Evolutionary conservation across 2,329 filamentous ascomycete species (phyloP).

Genomic region (Emericellopsis atlantica): DNA sequence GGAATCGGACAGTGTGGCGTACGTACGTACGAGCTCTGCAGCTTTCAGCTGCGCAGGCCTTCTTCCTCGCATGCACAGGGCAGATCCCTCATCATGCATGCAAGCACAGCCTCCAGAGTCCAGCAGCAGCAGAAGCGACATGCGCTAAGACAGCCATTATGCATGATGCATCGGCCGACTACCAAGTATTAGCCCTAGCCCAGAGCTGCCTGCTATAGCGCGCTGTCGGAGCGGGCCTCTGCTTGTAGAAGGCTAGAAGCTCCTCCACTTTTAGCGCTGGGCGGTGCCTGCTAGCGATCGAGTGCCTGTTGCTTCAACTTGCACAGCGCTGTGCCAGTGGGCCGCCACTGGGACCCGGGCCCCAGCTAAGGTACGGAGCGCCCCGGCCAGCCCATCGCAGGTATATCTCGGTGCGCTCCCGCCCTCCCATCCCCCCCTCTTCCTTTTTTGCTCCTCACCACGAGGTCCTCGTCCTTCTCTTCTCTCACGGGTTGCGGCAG

Average conservation of each 20-base stretch:
- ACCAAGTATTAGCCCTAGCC: not conserved
- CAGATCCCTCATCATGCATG: not conserved
- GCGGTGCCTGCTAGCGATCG: too few species aligned
- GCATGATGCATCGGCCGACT: not conserved
- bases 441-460: constrained; percentile 28
- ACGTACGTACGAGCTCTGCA: not conserved
- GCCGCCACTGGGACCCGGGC: too few species aligned
- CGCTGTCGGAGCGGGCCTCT: too few species aligned
- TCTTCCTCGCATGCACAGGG: not conserved
- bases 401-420: constrained; percentile 19
- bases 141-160: not conserved
- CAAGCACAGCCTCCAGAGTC: not conserved
- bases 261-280: too few species aligned
- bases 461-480: constrained; percentile 45
- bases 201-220: not conserved
- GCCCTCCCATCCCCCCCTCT: constrained; percentile 28
- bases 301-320: too few species aligned
- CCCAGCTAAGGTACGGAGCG: too few species aligned
- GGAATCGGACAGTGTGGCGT: not conserved
- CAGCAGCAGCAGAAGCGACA: not conserved
- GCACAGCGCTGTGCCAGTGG: too few species aligned
- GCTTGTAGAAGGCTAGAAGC: too few species aligned
- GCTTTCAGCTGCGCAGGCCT: constrained; percentile 2
- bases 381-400: too few species aligned
- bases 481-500: constrained; percentile 40